These are phyloP conservation scores for Coemansia aciculifera DNA, from an alignment of 192 early-diverging fungal genomes.

Conservation along the genomic window DNA sequence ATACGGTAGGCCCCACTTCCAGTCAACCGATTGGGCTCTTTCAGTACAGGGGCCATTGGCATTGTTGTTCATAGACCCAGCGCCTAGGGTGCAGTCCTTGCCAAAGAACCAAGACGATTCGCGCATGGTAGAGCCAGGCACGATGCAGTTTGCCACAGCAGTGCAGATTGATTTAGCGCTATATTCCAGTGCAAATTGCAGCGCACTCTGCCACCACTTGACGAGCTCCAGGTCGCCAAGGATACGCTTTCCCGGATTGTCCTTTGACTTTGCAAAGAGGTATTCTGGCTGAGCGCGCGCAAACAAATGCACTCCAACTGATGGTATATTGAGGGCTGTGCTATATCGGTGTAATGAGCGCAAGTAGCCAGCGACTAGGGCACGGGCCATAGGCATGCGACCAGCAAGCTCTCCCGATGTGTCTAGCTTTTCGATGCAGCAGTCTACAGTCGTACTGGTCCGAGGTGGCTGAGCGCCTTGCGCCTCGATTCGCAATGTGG, in stretches of 20 bases:
- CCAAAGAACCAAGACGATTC: slow-evolving; percentile 30
- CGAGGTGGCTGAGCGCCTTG: not conserved
- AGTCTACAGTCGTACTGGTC: slow-evolving; percentile 22
- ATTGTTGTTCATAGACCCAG: not conserved
- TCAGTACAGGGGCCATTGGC: not conserved
- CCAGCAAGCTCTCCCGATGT: slow-evolving; percentile 32
- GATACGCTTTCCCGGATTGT: slow-evolving; percentile 64
- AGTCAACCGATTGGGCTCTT: slow-evolving; percentile 6
- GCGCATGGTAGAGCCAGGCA: slow-evolving; percentile 30
- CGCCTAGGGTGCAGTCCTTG: not conserved
- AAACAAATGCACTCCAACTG: slow-evolving; percentile 63
- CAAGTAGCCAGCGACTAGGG: slow-evolving; percentile 44
- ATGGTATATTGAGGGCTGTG: slow-evolving; percentile 4
- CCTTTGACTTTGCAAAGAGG: slow-evolving; percentile 70
- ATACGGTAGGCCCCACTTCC: slow-evolving; percentile 48
- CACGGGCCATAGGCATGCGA: slow-evolving; percentile 28
- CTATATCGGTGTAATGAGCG: slow-evolving; percentile 31
- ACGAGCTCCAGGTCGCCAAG: slow-evolving; percentile 67
- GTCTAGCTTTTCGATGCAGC: slow-evolving; percentile 52
- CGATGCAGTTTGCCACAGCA: slow-evolving; percentile 26
- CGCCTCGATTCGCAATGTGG: slow-evolving; percentile 23
- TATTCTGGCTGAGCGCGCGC: slow-evolving; percentile 86
- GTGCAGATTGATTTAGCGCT: not conserved
- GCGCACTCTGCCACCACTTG: slow-evolving; percentile 73
- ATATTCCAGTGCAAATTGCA: slow-evolving; percentile 20